Evolutionary conservation across 2,329 filamentous ascomycete genomes (phyloP).

Genomic region (Arthroderma sp.): DNA sequence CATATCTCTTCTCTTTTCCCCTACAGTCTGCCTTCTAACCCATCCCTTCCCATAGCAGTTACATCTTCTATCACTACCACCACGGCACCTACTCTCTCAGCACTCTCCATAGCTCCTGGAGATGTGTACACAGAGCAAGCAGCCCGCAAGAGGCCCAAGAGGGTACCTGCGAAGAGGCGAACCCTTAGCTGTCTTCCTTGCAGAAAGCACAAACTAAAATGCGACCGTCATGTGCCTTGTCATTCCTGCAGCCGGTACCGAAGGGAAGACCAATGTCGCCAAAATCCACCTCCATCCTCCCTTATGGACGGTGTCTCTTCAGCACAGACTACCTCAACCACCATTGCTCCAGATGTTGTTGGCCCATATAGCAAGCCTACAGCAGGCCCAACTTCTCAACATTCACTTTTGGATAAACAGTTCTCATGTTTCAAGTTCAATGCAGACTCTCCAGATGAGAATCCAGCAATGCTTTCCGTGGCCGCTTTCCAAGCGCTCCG

Average conservation of each 20-base stretch:
- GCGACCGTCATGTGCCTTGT: conserved; percentile 21
- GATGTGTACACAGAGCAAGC: not conserved
- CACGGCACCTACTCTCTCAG: not conserved
- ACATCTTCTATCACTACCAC: not conserved
- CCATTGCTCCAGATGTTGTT: not conserved
- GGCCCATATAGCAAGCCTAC: not conserved
- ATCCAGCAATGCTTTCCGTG: no score
- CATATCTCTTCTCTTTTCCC: not conserved
- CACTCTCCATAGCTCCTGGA: not conserved
- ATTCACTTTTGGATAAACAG: no score
- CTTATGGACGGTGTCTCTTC: conserved; percentile 5
- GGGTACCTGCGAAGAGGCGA: conserved; percentile 7
- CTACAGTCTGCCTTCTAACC: not conserved
- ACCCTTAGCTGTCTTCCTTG: conserved; percentile 21
- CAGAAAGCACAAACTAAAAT: conserved; percentile 21
- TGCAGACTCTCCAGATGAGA: no score
- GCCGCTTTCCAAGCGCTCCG: no score
- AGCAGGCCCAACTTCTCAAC: no score
- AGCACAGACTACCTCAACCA: not conserved
- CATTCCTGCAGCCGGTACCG: conserved; percentile 19
- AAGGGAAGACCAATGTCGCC: conserved; percentile 19
- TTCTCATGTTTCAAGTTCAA: no score
- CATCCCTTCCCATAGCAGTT: not conserved
- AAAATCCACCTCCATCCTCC: conserved; percentile 17
- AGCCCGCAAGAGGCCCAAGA: conserved; percentile 1